Evolutionary conservation across 163 green algal genomes (phyloP).

Genomic region (Chloromonas sp.): DNA sequence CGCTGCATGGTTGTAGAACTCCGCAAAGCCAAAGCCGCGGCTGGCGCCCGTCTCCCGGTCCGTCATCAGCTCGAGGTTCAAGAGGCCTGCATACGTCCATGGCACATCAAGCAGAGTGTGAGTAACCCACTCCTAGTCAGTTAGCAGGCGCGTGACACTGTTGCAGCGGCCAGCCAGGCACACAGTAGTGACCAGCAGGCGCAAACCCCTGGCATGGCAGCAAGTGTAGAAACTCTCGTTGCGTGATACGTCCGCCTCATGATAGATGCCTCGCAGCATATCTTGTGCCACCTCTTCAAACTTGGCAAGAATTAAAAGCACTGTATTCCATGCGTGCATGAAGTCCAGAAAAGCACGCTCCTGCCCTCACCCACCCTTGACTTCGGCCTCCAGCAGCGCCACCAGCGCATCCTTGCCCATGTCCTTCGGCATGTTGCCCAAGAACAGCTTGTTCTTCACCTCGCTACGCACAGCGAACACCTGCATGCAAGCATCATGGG

Average conservation of each 20-base stretch:
- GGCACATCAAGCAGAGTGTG: background rate
- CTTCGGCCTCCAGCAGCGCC: slow-evolving; percentile 11
- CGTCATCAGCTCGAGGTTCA: slow-evolving; percentile 65
- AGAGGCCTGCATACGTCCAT: slow-evolving; percentile 40
- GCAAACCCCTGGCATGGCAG: too few relatives aligned
- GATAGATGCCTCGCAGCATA: too few relatives aligned
- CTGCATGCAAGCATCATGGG: slow-evolving; percentile 29
- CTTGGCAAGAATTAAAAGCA: too few relatives aligned
- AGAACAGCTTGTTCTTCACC: slow-evolving; percentile 81
- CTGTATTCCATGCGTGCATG: too few relatives aligned
- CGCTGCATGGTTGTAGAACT: slow-evolving; percentile 86
- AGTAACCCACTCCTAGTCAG: too few relatives aligned
- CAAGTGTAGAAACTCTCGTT: too few relatives aligned
- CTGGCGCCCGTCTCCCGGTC: slow-evolving; percentile 63
- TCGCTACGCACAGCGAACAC: slow-evolving; percentile 64
- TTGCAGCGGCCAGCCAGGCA: too few relatives aligned
- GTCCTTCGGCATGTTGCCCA: slow-evolving; percentile 75
- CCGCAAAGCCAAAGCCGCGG: slow-evolving; percentile 83
- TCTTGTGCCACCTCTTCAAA: too few relatives aligned
- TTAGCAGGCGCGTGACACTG: too few relatives aligned
- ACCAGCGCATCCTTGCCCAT: slow-evolving; percentile 59
- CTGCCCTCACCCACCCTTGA: slow-evolving; percentile 2
- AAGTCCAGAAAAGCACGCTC: too few relatives aligned
- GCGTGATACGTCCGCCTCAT: too few relatives aligned
- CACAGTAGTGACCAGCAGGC: too few relatives aligned